Evolutionary conservation across 2,329 filamentous ascomycete species (phyloP).

Genomic region (Metarhizium brunneum): DNA sequence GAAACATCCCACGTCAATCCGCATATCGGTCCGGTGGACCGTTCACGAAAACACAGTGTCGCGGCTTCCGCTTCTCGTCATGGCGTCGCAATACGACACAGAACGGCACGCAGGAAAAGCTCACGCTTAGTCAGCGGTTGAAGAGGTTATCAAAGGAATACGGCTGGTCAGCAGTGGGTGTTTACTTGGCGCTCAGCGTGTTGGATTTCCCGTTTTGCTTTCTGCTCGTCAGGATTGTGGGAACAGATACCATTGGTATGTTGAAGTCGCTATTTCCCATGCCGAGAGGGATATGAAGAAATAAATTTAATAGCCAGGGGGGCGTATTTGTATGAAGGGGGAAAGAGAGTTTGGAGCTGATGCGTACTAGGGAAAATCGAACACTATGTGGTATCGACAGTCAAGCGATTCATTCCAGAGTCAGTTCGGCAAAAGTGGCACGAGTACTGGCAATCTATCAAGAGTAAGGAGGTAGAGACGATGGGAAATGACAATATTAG

Average conservation of each 20-base stretch:
- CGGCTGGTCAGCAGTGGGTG: constrained; percentile 86
- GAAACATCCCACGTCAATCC: neutral
- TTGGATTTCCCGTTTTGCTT: constrained; percentile 96
- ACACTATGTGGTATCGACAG: constrained; percentile 53
- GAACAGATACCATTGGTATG: constrained; percentile 76
- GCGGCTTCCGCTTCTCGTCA: constrained; percentile 26
- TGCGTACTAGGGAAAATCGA: constrained; percentile 45
- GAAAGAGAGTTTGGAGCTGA: neutral
- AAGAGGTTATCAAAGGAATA: constrained; percentile 86
- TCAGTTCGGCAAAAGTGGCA: constrained; percentile 44
- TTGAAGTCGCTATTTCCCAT: neutral
- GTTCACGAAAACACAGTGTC: constrained; percentile 15
- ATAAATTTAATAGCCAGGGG: neutral
- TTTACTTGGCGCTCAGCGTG: constrained; percentile 75
- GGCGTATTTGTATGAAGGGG: neutral
- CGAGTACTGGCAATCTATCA: constrained; percentile 38
- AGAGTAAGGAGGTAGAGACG: constrained; percentile 33
- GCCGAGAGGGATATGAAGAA: neutral
- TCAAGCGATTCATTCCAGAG: constrained; percentile 51
- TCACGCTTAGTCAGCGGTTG: constrained; percentile 59
- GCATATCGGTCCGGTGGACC: constrained; percentile 10
- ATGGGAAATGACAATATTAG: constrained; percentile 33
- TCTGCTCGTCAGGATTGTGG: constrained; percentile 70
- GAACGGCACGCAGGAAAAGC: constrained; percentile 16
- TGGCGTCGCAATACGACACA: constrained; percentile 19